Evolutionary conservation across 352 stramenopile species (phyloP).

Genomic region (Achlya hypogyna): DNA sequence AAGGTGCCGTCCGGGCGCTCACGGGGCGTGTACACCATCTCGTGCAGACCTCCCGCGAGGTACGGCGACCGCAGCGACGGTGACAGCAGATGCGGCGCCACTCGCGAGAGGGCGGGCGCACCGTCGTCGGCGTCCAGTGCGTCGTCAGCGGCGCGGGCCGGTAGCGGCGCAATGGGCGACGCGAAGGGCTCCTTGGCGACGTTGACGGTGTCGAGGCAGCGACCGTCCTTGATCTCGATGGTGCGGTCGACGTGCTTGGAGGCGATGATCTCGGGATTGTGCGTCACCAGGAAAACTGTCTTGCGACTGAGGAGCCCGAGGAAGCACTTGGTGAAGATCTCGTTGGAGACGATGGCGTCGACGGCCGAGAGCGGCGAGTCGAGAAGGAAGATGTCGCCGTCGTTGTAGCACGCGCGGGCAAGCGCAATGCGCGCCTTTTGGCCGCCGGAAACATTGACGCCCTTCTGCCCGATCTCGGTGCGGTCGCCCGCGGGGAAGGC

Average conservation of each 20-base stretch:
- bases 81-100: slow-evolving; percentile 8
- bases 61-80: slow-evolving; percentile 15
- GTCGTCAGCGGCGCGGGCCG: background rate
- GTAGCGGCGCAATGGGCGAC: background rate
- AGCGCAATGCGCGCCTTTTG: slow-evolving; percentile 31
- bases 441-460: slow-evolving; percentile 40
- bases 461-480: slow-evolving; percentile 39
- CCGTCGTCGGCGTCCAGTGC: background rate
- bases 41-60: background rate
- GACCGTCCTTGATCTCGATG: slow-evolving; percentile 31
- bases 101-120: background rate
- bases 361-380: slow-evolving; percentile 43
- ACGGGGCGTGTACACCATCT: background rate
- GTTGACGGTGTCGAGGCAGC: slow-evolving; percentile 22
- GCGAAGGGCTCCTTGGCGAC: background rate
- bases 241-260: slow-evolving; percentile 32
- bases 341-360: slow-evolving; percentile 83
- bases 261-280: slow-evolving; percentile 33
- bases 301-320: slow-evolving; percentile 31
- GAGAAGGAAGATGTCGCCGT: slow-evolving; percentile 20
- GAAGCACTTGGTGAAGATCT: slow-evolving; percentile 84
- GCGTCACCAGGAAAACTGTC: slow-evolving; percentile 83
- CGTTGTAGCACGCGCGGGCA: slow-evolving; percentile 17
- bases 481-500: slow-evolving; percentile 52
- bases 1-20: background rate